Conservation (phyloP, 495 filamentous ascomycete species). For the Xylaria cubensis region DNA sequence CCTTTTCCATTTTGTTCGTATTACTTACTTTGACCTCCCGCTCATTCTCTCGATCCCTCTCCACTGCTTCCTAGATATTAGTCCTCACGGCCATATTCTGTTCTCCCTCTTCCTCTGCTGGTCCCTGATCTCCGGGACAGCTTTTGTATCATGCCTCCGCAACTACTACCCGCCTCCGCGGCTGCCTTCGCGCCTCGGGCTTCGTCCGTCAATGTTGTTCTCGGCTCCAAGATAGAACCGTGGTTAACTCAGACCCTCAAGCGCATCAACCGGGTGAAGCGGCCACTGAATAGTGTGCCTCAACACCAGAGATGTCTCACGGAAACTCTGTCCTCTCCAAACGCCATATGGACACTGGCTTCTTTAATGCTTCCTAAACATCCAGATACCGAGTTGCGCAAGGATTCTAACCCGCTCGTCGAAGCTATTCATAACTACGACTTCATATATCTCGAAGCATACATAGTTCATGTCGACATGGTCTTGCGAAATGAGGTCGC, state of each 20-base stretch:
- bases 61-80: conserved; percentile 32
- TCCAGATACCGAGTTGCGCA: conserved; percentile 84
- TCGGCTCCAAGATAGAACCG: conserved; percentile 92
- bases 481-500: conserved; percentile 97
- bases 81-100: conserved; percentile 25
- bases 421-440: conserved; percentile 94
- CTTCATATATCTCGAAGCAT: conserved; percentile 94
- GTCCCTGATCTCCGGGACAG: neutral
- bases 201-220: conserved; percentile 92
- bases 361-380: conserved; percentile 94
- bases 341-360: conserved; percentile 94
- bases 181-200: conserved; percentile 93
- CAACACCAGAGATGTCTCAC: conserved; percentile 97
- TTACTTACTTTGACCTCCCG: conserved; percentile 30
- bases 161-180: conserved; percentile 92
- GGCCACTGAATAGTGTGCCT: conserved; percentile 94
- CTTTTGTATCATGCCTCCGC: conserved; percentile 76
- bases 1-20: conserved; percentile 52
- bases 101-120: neutral
- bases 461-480: conserved; percentile 99
- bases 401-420: conserved; percentile 84
- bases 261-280: conserved; percentile 96
- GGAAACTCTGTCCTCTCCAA: conserved; percentile 88
- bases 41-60: conserved; percentile 28
- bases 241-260: conserved; percentile 98